A percentile compares a stretch with the other conserved stretches of the same genome.
Evolutionary conservation across 495 filamentous ascomycete genomes (phyloP).

Genomic region (Aspergillus ellipticus): DNA sequence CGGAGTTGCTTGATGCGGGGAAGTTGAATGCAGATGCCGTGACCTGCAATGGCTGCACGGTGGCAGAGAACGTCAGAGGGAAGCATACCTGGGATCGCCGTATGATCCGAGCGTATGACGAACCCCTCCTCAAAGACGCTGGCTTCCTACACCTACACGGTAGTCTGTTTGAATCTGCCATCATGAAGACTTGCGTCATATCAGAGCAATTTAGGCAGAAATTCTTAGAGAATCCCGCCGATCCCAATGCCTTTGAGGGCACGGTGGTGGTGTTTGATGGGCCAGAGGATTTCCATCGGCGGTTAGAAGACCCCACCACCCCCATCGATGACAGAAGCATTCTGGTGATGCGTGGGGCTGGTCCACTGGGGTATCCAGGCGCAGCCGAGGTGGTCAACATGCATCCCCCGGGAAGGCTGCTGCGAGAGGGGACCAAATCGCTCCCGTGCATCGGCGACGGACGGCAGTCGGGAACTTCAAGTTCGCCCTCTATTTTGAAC

Average conservation of each 20-base stretch:
- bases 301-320: conserved; percentile 43
- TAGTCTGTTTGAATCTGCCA: conserved; percentile 51
- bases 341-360: conserved; percentile 51
- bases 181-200: conserved; percentile 57
- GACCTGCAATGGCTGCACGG: conserved; percentile 42
- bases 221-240: conserved; percentile 47
- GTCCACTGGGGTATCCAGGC: conserved; percentile 52
- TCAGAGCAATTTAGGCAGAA: conserved; percentile 43
- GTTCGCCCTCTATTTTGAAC: conserved; percentile 52
- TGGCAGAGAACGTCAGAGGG: conserved; percentile 39
- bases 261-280: conserved; percentile 51
- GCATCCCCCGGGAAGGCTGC: conserved; percentile 46
- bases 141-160: conserved; percentile 51
- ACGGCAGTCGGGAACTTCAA: conserved; percentile 53
- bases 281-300: conserved; percentile 48
- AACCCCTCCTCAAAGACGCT: conserved; percentile 46
- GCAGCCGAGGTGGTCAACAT: conserved; percentile 57
- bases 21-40: conserved; percentile 38
- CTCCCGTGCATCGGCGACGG: conserved; percentile 56
- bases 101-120: conserved; percentile 41
- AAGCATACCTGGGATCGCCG: conserved; percentile 43
- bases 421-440: conserved; percentile 45
- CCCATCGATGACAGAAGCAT: conserved; percentile 48
- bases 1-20: conserved; percentile 46
- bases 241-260: conserved; percentile 51